Conservation (phyloP, 495 filamentous ascomycete species). For the Trichoderma erinaceum region DNA sequence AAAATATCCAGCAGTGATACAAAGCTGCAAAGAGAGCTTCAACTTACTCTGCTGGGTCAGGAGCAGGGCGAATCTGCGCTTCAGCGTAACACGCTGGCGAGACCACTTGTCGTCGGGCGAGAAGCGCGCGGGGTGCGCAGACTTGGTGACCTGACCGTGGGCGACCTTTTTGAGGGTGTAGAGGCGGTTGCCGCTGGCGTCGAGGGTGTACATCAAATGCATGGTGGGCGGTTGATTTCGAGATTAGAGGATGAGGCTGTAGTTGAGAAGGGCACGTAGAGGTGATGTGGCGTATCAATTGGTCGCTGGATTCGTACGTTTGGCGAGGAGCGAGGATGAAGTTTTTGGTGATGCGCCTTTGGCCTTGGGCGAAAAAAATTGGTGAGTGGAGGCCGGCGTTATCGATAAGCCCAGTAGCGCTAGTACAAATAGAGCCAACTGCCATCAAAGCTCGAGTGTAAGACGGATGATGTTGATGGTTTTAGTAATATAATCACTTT, state of each 20-base stretch:
- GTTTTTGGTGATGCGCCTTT: slow-evolving; percentile 1
- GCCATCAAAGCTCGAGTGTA: not conserved
- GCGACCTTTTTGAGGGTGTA: slow-evolving; percentile 87
- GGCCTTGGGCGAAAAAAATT: slow-evolving; percentile 11
- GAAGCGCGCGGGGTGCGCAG: slow-evolving; percentile 93
- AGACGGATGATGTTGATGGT: no score
- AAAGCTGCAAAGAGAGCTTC: not conserved
- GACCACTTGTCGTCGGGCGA: slow-evolving; percentile 98
- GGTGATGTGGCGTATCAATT: not conserved
- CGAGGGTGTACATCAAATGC: slow-evolving; percentile 86
- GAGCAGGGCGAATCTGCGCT: slow-evolving; percentile 83
- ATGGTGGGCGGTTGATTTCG: slow-evolving; percentile 38
- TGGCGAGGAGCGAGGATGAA: not conserved
- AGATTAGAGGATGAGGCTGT: not conserved
- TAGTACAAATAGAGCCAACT: not conserved
- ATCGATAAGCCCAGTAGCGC: not conserved
- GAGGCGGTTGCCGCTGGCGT: slow-evolving; percentile 67
- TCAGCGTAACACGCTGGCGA: slow-evolving; percentile 84
- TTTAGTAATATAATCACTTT: no score
- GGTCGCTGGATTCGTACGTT: not conserved
- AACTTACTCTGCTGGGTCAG: slow-evolving; percentile 76
- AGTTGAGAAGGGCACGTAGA: not conserved
- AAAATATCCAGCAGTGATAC: not conserved
- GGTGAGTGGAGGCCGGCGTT: slow-evolving; percentile 1
- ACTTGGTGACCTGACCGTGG: slow-evolving; percentile 78